phyloP scores from a whole-genome alignment of 768 basidiomycete species.

The Piloderma croceum region DNA sequence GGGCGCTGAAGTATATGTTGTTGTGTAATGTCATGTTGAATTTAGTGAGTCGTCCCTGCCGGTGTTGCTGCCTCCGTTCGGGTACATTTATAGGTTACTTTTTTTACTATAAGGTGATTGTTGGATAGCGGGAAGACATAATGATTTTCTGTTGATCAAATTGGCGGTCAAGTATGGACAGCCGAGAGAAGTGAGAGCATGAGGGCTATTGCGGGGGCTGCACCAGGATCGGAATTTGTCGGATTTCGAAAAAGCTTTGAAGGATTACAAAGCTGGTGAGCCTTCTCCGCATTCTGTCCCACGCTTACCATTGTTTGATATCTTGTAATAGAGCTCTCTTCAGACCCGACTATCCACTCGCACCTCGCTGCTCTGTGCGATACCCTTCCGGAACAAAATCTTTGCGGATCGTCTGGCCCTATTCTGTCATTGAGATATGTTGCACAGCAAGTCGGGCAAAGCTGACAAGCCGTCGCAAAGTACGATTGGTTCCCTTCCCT shows the following conservation, averaged over 20 bases:
- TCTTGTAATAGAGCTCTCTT: slow-evolving; percentile 68
- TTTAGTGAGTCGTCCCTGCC: slow-evolving; percentile 66
- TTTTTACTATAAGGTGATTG: too few species aligned
- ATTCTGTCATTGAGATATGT: slow-evolving; percentile 90
- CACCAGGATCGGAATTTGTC: slow-evolving; percentile 86
- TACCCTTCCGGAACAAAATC: slow-evolving; percentile 91
- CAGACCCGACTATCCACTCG: slow-evolving; percentile 91
- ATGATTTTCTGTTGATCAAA: slow-evolving; percentile 83
- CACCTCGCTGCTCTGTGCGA: slow-evolving; percentile 94
- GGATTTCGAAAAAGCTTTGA: slow-evolving; percentile 82
- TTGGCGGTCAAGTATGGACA: slow-evolving; percentile 85
- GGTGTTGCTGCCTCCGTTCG: not conserved
- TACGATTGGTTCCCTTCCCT: slow-evolving; percentile 33
- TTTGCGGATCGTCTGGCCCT: slow-evolving; percentile 95
- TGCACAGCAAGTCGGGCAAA: slow-evolving; percentile 69
- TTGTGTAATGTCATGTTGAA: slow-evolving; percentile 98
- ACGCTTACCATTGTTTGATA: not conserved
- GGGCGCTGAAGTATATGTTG: slow-evolving; percentile 95
- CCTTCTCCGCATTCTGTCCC: not conserved
- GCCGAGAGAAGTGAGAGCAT: slow-evolving; percentile 85
- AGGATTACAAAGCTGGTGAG: slow-evolving; percentile 77
- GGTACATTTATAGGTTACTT: too few species aligned
- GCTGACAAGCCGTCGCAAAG: slow-evolving; percentile 84
- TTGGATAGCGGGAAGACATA: slow-evolving; percentile 93
- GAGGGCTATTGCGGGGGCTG: slow-evolving; percentile 88